Base-by-base conservation (phyloP, 805 yeast species). In the Starmerella khaoyaiensis region DNA sequence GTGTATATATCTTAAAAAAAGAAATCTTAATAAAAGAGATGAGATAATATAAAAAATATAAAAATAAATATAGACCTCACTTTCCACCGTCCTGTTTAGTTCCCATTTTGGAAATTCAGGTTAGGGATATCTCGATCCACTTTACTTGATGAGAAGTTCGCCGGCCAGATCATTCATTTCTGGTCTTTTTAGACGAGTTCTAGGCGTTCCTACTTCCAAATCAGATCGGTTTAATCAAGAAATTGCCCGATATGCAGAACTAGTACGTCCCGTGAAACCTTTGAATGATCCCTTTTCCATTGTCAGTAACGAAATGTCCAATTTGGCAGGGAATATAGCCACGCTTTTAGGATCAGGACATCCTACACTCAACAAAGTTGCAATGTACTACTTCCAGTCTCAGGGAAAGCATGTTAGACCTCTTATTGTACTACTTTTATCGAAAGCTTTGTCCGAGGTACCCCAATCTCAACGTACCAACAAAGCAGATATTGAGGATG, bases 321-420 rank as follows among this genome's bases (percentile, higher is more conserved):
- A 73, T 24, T 61, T 87, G 52, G 95, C 94, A 20, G 72, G 72
- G 53, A 83, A 84, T 54, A 90, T 87, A 45, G 93, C 94, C 33
- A 63, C 68, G 15, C 65, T 90, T 37, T 76, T 87, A 40, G 96
- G 97, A 1, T 77, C 93, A 0, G 94, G 95, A 2, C 95, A 87
- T 54, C 95, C 97, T 1, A 77, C 90, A 9, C 66, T 87, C 43
- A 86, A 87, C 60, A 68, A 93, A 48, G 94, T 87, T 4, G 77
- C 94, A n/a, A 73, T 83, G 24, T 90, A 90, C 62, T 90, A 90
- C 61, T 90, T 90, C 50, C 94, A 86, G 59, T 81, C 90, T 15
- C 94, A 87, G 55, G 97, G 98, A 5, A 90, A 90, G 59, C 93
- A 86, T 54, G 83, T 90, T 15, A 69, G 98, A 41, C 98, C 98